phyloP scores from a whole-genome alignment of 2,329 filamentous ascomycete species.

The Fulvia fulva region DNA sequence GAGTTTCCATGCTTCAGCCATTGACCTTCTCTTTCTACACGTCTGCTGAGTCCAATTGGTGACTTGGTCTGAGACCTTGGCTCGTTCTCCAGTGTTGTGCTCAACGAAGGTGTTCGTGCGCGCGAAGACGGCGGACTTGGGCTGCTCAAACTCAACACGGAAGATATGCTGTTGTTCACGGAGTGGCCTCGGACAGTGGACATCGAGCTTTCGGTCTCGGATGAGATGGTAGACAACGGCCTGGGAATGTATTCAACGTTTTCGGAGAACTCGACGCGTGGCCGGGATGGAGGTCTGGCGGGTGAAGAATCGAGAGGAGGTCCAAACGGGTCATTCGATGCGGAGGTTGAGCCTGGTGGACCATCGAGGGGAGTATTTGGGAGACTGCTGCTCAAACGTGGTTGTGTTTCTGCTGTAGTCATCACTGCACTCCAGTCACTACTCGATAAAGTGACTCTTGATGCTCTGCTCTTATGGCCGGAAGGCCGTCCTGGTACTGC shows the following conservation, averaged over 20 bases:
- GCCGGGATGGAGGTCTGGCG: conserved; percentile 47
- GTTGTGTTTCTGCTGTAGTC: conserved; percentile 36
- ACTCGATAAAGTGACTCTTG: conserved; percentile 55
- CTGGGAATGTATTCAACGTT: conserved; percentile 78
- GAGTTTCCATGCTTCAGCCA: conserved; percentile 29
- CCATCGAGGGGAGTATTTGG: conserved; percentile 34
- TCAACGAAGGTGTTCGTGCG: conserved; percentile 38
- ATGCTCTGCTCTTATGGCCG: conserved; percentile 39
- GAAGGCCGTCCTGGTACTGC: background rate
- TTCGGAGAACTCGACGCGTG: conserved; percentile 78
- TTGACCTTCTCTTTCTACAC: conserved; percentile 31
- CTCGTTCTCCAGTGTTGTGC: conserved; percentile 41
- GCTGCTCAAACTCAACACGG: conserved; percentile 61
- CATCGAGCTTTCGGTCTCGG: conserved; percentile 73
- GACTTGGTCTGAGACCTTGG: conserved; percentile 57
- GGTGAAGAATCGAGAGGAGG: conserved; percentile 28
- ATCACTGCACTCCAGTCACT: conserved; percentile 73
- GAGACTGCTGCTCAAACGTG: conserved; percentile 30
- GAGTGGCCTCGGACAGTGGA: conserved; percentile 68
- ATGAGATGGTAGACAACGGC: conserved; percentile 78
- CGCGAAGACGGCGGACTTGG: conserved; percentile 43
- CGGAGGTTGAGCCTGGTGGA: background rate
- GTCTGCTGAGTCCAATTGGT: conserved; percentile 24
- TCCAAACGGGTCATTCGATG: background rate
- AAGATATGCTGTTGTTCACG: conserved; percentile 75